These are phyloP conservation scores for Hypomyces perniciosus DNA, from an alignment of 2,329 filamentous ascomycete genomes.

Conservation along the genomic window DNA sequence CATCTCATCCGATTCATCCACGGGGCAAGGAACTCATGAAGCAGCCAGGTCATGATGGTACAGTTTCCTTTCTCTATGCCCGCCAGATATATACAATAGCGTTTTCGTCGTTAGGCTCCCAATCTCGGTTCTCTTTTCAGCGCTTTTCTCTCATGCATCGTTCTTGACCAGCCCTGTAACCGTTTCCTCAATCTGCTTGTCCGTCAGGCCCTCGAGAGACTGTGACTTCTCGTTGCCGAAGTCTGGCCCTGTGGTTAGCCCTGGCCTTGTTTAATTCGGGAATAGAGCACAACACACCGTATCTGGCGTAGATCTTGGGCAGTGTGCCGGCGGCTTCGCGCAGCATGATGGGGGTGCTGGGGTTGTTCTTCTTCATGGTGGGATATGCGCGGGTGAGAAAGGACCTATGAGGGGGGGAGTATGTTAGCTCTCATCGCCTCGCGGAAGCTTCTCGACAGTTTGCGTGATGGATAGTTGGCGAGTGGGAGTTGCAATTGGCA, in stretches of 20 bases:
- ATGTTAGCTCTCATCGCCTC: slow-evolving; percentile 11
- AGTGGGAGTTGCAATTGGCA: too few species aligned
- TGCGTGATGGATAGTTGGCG: not conserved
- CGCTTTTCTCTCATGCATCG: not conserved
- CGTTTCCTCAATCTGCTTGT: slow-evolving; percentile 57
- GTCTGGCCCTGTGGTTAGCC: slow-evolving; percentile 29
- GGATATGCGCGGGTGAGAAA: slow-evolving; percentile 91
- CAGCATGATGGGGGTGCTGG: slow-evolving; percentile 85
- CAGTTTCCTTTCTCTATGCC: not conserved
- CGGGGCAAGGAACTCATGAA: not conserved
- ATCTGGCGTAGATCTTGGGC: slow-evolving; percentile 87
- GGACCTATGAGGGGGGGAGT: slow-evolving; percentile 48
- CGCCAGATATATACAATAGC: not conserved
- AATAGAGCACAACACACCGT: slow-evolving; percentile 52
- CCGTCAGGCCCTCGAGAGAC: slow-evolving; percentile 52
- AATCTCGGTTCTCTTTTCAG: not conserved
- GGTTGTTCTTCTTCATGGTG: slow-evolving; percentile 99
- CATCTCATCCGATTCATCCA: too few species aligned
- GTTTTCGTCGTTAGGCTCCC: not conserved
- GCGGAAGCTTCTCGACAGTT: not conserved
- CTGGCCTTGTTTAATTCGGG: not conserved
- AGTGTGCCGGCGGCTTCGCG: slow-evolving; percentile 81
- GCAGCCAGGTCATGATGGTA: not conserved
- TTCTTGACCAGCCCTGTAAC: slow-evolving; percentile 49
- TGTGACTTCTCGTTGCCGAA: slow-evolving; percentile 52